Base-by-base conservation (phyloP, 495 filamentous ascomycete species). In the Lichina pygmaea region DNA sequence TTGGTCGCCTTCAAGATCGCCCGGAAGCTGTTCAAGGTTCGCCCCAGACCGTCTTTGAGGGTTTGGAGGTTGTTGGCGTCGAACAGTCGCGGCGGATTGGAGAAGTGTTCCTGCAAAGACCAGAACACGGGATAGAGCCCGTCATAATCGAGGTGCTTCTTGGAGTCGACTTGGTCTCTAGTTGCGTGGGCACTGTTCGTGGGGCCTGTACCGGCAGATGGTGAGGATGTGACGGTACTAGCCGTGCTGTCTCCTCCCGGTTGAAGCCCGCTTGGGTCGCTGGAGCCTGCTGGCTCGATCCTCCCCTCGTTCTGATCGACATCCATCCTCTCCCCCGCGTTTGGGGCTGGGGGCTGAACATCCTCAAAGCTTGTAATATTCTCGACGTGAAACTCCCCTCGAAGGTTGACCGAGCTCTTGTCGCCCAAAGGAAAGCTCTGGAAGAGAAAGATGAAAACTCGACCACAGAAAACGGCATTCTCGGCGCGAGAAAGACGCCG, bases 361-460 rank as follows among this genome's bases (percentile, higher is more conserved):
- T 71, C 66, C 46, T 94, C 86, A 56, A 73, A 95, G 0, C 70
- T 75, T 2, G 89, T 99, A 44, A 89, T 73, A 68, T 99, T 99
- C 52, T 94, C 86, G 15, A 77, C 72, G 53, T 99, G 91, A 50
- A 86, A 99, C 59, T 95, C 89, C 51, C 89, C 89, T 31, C 91
- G 74, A 42, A 94, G 69, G 52, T 99, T 99, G 43, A 99, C 86
- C 2, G 86, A 93, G 56, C 89, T 94, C 53, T 81, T 86, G 61
- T 99, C 89, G 30, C 86, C 85, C 0, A 95, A 66, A 9, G 89
- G 84, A 53, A 95, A 94, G 57, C 81, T 91, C 58, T 95, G 89
- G 58, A 93, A 95, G 47, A 95, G 72, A 55, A 93, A 99, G 50
- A 99, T 92, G 55, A 93, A 93, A 16, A 99, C 86, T 41, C 86